Percentiles rank a stretch among this genome's conserved stretches.
phyloP scores from a whole-genome alignment of 2,329 filamentous ascomycete genomes.

The Fusarium cicatricum region DNA sequence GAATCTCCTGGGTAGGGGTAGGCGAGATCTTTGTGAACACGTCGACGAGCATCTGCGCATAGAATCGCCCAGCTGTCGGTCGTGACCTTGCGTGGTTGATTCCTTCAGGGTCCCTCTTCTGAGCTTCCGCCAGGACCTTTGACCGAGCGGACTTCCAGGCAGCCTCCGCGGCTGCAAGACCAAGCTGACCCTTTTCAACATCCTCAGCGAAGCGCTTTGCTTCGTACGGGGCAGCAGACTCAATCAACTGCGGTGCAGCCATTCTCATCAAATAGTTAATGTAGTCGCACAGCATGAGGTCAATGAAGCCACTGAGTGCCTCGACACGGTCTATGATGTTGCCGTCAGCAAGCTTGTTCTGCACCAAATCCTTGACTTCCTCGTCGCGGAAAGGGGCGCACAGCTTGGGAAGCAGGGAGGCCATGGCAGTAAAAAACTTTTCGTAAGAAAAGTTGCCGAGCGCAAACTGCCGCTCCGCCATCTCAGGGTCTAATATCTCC shows the following conservation, averaged over 20 bases:
- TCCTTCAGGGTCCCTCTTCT: conserved; percentile 73
- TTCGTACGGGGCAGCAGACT: conserved; percentile 77
- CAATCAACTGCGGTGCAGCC: conserved; percentile 74
- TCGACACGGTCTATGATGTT: conserved; percentile 80
- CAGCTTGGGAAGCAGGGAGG: conserved; percentile 76
- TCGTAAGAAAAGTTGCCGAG: conserved; percentile 82
- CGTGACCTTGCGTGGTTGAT: conserved; percentile 68
- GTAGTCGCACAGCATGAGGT: conserved; percentile 81
- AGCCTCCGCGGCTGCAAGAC: conserved; percentile 66
- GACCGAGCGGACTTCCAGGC: conserved; percentile 72
- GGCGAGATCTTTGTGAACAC: conserved; percentile 74
- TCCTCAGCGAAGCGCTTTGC: conserved; percentile 74
- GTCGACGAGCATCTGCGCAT: conserved; percentile 78
- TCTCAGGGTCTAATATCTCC: conserved; percentile 77
- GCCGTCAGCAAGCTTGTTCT: conserved; percentile 66
- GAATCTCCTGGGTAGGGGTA: conserved; percentile 63
- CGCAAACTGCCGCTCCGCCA: conserved; percentile 73
- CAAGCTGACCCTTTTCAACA: conserved; percentile 62
- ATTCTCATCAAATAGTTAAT: conserved; percentile 81
- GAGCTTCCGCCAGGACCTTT: conserved; percentile 71
- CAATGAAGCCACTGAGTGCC: conserved; percentile 77
- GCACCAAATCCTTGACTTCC: conserved; percentile 73
- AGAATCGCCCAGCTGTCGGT: conserved; percentile 74
- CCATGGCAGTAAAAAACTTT: conserved; percentile 81
- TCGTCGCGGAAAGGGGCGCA: conserved; percentile 84